phyloP scores from a whole-genome alignment of 2,329 filamentous ascomycete species.

The Ceratocystis colombiana region DNA sequence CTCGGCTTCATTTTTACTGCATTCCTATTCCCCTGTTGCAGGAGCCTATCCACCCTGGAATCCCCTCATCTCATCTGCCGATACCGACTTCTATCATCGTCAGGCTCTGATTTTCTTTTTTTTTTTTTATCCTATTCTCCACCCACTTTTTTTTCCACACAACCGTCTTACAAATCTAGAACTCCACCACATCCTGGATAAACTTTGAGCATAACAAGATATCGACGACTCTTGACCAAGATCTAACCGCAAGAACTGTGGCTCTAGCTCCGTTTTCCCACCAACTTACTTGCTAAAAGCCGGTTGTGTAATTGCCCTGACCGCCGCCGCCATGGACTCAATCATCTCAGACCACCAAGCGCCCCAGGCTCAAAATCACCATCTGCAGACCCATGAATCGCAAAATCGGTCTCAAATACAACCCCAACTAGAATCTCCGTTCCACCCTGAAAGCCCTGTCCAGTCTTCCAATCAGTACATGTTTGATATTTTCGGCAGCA shows the following conservation, averaged over 20 bases:
- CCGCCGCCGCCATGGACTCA: not conserved
- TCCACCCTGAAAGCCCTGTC: not conserved
- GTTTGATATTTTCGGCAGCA: not conserved
- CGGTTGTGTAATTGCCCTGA: not conserved
- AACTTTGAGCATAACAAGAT: not conserved
- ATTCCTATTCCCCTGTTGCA: not conserved
- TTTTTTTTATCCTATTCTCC: not conserved
- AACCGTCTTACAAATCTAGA: not conserved
- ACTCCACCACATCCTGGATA: not conserved
- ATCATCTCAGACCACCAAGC: conserved; percentile 9
- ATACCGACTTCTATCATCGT: not conserved
- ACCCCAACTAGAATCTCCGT: not conserved
- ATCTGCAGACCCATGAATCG: not conserved
- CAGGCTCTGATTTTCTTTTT: not conserved
- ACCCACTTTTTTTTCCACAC: not conserved
- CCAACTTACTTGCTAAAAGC: not conserved
- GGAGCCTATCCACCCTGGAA: not conserved
- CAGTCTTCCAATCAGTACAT: conserved; percentile 7
- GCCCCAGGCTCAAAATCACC: conserved; percentile 11
- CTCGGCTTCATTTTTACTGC: not conserved
- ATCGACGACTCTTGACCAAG: not conserved
- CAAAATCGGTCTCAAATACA: not conserved
- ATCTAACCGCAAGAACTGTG: not conserved
- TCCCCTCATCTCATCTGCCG: not conserved
- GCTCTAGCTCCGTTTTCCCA: not conserved